Evolutionary conservation across 805 yeast genomes (phyloP).

Genomic region (Nakazawaea holstii): DNA sequence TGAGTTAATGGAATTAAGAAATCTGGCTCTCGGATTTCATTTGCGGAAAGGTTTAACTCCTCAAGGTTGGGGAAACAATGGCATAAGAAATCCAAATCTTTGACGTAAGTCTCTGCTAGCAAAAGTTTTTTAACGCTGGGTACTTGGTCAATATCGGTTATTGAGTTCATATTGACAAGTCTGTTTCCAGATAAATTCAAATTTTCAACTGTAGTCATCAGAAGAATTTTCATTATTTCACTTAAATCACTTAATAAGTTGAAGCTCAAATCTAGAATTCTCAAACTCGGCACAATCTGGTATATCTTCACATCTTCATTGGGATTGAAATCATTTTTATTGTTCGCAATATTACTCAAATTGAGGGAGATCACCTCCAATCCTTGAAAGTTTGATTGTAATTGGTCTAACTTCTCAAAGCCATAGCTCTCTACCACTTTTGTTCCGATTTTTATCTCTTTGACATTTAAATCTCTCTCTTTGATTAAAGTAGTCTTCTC

Average conservation of each 20-base stretch:
- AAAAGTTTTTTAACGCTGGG: constrained; percentile 15
- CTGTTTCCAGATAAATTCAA: constrained; percentile 54
- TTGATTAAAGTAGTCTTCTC: background rate
- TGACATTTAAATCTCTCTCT: constrained; percentile 11
- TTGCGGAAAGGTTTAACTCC: constrained; percentile 29
- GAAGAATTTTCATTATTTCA: constrained; percentile 32
- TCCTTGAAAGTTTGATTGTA: constrained; percentile 40
- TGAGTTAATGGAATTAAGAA: constrained; percentile 8
- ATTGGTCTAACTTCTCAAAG: constrained; percentile 46
- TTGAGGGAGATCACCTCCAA: constrained; percentile 49
- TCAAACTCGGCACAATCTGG: constrained; percentile 18
- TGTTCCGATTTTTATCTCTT: constrained; percentile 41
- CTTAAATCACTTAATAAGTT: constrained; percentile 45
- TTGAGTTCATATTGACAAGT: constrained; percentile 20
- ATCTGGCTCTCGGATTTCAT: constrained; percentile 20
- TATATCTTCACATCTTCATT: background rate
- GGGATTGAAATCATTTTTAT: constrained; percentile 5
- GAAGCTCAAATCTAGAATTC: constrained; percentile 51
- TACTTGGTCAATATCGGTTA: constrained; percentile 2
- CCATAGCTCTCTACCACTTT: constrained; percentile 64
- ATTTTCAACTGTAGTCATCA: constrained; percentile 30
- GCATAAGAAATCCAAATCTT: constrained; percentile 17
- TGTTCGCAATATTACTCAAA: constrained; percentile 28
- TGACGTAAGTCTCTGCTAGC: constrained; percentile 13
- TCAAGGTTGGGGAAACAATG: constrained; percentile 31